Base-by-base conservation (phyloP, 2,329 filamentous ascomycete species). In the Thermoascus crustaceus region DNA sequence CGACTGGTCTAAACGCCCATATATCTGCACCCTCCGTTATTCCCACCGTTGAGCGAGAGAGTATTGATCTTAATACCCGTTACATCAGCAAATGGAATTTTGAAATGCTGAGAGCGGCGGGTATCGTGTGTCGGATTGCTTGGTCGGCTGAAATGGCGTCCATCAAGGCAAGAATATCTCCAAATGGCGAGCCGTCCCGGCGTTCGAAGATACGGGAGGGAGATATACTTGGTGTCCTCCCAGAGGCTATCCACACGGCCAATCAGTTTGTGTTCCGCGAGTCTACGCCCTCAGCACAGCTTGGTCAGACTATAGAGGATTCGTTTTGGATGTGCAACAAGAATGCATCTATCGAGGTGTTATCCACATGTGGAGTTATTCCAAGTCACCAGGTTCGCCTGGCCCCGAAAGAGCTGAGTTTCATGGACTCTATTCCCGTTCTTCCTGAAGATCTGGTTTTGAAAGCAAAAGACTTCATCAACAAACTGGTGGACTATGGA, bases 1-100 rank as follows among this genome's bases (percentile, higher is more conserved):
- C 91, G 0, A 98, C 93, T 0, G 91, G 89, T 36, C 79, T 89
- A 18, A 84, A 89, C 10, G 83, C 93, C 55, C 91, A 98, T 58
- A 83, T 98, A 19, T 96, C 89, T 8, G 91, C 91, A 0, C 91
- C 88, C 1, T 95, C 89, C 0, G 80, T 98, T 9, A 98, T 98
- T 38, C 91, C 91, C 0, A 98, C 91, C 0, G 93, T 98, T 2
- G 91, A 98, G 61, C 79, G 91, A 54, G 91, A 98, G 57, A 91
- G 86, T 35, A 94, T 98, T 39, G 91, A 98, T 59, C 71, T 98
- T 43, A 96, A 98, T 57, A 93, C 91, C 10, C 78, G 88, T 37
- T 94, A 87, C 71, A 89, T 98, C 10, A 81, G 87, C 43, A 86
- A 80, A 10, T 98, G 91, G 93, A 98, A 98, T 51, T 72, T 85